Base-by-base conservation (phyloP, 495 filamentous ascomycete genomes). In the Friedmanniomyces simplex region DNA sequence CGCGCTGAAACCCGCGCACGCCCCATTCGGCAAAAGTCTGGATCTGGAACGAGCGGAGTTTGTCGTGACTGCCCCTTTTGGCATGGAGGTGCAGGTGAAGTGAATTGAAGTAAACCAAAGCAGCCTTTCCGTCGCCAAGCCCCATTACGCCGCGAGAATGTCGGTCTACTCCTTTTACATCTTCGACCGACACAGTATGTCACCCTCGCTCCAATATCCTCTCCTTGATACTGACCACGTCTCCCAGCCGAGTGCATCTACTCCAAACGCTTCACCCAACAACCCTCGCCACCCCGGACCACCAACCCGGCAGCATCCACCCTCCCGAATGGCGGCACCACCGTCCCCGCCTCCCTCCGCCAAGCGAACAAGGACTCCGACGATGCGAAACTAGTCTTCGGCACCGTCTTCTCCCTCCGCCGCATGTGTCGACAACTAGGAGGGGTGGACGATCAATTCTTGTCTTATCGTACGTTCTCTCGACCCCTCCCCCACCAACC, bases 91-190 rank as follows among this genome's bases (percentile, higher is more conserved):
- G 18, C n/a, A n/a, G n/a, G n/a, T n/a, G n/a, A n/a, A 12, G 20
- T 20, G 28, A 51, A 50, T 52, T 52, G 45, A 50, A 25, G 54
- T 50, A 24, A 14, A 24, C 32, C 46, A 60, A 21, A 53, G n/a
- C 18, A n/a, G 10, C 28, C 28, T 32, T 10, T 4, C 30, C 10
- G 28, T 18, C 24, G 18, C 11, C 24, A 25, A 14, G 46, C 4
- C 24, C 6, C 13, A 24, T 6, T 5, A 49, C 18, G 24, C 24
- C 14, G 45, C 6, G 52, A 74, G 69, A 58, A 96, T 97, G 93
- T 82, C 86, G 55, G 86, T 97, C 67, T 96, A 95, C 72, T 90
- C 89, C 39, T 95, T 97, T 74, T 97, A 96, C 77, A 96, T 98
- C 67, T 98, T 98, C 65, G 93, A 98, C 72, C 85, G 93, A 61